Percentiles rank a stretch among this genome's conserved stretches.
phyloP scores from a whole-genome alignment of 2,329 filamentous ascomycete genomes.

The Scedosporium apiospermum region DNA sequence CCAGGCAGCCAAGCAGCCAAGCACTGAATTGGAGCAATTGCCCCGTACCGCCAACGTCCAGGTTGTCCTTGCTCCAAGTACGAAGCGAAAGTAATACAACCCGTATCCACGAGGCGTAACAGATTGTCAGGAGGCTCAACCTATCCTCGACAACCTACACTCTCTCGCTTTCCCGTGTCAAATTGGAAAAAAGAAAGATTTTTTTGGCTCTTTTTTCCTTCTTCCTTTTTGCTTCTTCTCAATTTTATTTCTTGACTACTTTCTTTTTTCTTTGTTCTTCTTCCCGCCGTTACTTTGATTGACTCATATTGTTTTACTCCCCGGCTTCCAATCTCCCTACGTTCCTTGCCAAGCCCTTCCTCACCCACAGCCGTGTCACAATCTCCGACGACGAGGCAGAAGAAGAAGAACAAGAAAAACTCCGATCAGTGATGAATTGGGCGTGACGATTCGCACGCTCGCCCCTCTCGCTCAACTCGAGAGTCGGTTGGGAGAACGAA shows the following conservation, averaged over 20 bases:
- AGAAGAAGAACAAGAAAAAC: no score
- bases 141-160: neutral
- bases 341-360: neutral
- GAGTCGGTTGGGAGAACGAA: neutral
- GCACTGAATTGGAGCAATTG: neutral
- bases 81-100: neutral
- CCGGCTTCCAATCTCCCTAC: neutral
- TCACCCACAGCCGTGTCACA: neutral
- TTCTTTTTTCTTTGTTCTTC: neutral
- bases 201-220: neutral
- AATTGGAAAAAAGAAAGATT: neutral
- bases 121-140: constrained; percentile 1
- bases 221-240: neutral
- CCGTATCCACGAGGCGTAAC: neutral
- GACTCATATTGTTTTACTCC: neutral
- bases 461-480: constrained; percentile 4
- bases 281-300: neutral
- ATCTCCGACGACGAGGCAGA: neutral
- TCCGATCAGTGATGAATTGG: neutral
- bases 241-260: neutral
- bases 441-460: constrained; percentile 1
- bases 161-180: neutral
- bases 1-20: no score
- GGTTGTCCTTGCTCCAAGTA: no score
- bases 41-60: neutral